Conservation (phyloP, 208 protist species). For the Endotrypanum monterogeii region DNA sequence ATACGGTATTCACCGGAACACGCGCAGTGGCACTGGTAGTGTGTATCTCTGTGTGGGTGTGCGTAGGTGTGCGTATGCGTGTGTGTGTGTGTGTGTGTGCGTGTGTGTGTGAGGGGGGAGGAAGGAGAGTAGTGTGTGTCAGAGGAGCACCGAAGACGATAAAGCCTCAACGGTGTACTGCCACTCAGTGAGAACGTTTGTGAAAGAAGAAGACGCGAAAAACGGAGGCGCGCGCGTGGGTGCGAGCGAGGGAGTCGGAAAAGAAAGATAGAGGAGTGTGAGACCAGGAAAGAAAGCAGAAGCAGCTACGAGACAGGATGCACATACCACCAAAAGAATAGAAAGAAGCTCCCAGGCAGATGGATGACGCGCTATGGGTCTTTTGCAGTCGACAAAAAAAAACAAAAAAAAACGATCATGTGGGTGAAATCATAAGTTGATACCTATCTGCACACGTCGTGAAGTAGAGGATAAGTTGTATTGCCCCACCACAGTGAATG, state of each 20-base stretch:
- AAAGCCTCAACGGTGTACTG: background rate
- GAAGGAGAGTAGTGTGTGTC: too few species aligned
- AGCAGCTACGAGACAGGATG: background rate
- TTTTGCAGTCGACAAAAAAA: too few species aligned
- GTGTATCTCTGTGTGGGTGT: conserved; percentile 1
- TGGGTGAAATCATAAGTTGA: too few species aligned
- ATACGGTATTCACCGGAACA: conserved; percentile 3
- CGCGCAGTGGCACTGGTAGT: background rate
- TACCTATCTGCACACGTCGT: too few species aligned
- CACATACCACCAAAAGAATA: background rate
- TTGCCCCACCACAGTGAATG: background rate
- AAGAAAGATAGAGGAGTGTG: background rate
- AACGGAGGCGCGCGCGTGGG: too few species aligned
- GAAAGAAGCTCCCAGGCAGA: background rate
- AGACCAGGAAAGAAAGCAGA: background rate
- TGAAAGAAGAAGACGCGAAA: too few species aligned
- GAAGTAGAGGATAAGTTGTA: too few species aligned
- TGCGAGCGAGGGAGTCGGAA: too few species aligned
- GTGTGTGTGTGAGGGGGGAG: background rate
- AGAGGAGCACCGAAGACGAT: background rate
- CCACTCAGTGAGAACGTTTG: background rate
- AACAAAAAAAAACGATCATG: too few species aligned
- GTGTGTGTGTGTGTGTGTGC: too few species aligned
- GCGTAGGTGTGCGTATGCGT: conserved; percentile 1
- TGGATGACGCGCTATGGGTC: too few species aligned